Conservation (phyloP, 2,329 filamentous ascomycete species). For the Colletotrichum gigasporum region DNA sequence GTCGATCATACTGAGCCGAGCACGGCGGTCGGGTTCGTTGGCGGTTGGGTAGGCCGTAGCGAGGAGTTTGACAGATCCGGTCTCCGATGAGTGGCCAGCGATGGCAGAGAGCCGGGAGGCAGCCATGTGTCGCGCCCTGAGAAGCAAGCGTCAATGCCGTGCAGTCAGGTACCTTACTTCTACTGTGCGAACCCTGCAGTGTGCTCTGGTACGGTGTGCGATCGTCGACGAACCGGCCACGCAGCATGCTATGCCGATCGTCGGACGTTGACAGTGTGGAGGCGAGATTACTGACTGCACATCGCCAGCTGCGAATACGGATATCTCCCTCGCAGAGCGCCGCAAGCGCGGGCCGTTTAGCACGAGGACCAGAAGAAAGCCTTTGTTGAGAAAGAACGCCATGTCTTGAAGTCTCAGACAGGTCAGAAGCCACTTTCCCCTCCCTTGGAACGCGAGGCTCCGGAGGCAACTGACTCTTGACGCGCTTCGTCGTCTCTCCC, state of each 20-base stretch:
- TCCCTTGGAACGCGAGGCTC: neutral
- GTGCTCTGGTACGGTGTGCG: neutral
- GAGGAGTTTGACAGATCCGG: slow-evolving; percentile 1
- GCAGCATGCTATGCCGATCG: neutral
- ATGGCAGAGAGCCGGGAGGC: neutral
- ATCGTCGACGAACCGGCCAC: neutral
- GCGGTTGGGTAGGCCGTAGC: neutral
- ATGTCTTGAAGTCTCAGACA: slow-evolving; percentile 22
- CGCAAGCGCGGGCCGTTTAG: slow-evolving; percentile 4
- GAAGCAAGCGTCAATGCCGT: neutral
- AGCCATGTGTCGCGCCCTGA: neutral
- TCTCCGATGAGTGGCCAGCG: neutral
- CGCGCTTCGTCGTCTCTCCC: neutral
- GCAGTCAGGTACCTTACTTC: no score
- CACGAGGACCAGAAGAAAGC: slow-evolving; percentile 15
- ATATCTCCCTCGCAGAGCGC: neutral
- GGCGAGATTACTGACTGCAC: neutral
- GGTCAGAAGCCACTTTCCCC: neutral
- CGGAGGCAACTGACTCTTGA: neutral
- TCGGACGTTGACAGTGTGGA: slow-evolving; percentile 2
- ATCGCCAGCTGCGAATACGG: neutral
- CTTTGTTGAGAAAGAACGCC: slow-evolving; percentile 9
- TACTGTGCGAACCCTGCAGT: neutral
- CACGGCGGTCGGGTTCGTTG: neutral
- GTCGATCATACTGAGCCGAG: slow-evolving; percentile 25